A percentile compares a stretch with the other conserved stretches of the same genome.
phyloP scores from a whole-genome alignment of 2,329 filamentous ascomycete genomes.

The Didymella segeticola region DNA sequence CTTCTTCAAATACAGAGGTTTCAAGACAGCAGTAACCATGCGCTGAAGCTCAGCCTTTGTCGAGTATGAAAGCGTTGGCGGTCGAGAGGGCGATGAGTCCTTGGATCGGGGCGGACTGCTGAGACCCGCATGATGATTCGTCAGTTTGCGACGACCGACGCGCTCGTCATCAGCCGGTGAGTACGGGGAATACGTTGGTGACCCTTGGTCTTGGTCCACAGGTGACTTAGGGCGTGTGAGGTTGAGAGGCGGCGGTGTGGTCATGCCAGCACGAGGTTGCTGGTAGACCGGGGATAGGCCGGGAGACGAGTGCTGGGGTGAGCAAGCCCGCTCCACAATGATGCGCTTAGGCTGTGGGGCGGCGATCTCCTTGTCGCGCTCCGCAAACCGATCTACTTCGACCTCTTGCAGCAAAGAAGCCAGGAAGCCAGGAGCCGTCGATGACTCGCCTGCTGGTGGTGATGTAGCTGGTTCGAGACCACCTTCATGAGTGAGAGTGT shows the following conservation, averaged over 20 bases:
- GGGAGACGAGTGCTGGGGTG: conserved; percentile 66
- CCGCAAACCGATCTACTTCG: conserved; percentile 59
- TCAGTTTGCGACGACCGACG: conserved; percentile 35
- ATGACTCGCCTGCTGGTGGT: conserved; percentile 33
- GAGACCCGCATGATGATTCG: conserved; percentile 40
- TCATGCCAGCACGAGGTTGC: conserved; percentile 69
- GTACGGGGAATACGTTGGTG: conserved; percentile 75
- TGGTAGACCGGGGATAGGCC: conserved; percentile 71
- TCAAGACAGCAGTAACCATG: conserved; percentile 83
- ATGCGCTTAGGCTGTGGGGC: conserved; percentile 50
- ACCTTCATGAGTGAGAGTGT: conserved; percentile 31
- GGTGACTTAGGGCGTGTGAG: conserved; percentile 70
- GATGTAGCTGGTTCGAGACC: conserved; percentile 23
- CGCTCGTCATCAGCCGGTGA: conserved; percentile 57
- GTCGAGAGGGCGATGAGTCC: conserved; percentile 72
- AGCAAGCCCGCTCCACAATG: conserved; percentile 49
- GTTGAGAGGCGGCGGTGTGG: conserved; percentile 70
- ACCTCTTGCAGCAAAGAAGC: conserved; percentile 89
- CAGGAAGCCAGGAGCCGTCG: conserved; percentile 75
- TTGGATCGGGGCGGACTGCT: conserved; percentile 58
- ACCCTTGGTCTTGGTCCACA: conserved; percentile 52
- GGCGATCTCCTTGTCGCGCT: conserved; percentile 46
- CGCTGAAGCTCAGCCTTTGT: conserved; percentile 88
- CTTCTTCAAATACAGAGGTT: conserved; percentile 81
- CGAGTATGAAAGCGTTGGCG: conserved; percentile 71